Evolutionary conservation across 257 asterid species (phyloP).

Genomic region (Apocynum venetum): DNA sequence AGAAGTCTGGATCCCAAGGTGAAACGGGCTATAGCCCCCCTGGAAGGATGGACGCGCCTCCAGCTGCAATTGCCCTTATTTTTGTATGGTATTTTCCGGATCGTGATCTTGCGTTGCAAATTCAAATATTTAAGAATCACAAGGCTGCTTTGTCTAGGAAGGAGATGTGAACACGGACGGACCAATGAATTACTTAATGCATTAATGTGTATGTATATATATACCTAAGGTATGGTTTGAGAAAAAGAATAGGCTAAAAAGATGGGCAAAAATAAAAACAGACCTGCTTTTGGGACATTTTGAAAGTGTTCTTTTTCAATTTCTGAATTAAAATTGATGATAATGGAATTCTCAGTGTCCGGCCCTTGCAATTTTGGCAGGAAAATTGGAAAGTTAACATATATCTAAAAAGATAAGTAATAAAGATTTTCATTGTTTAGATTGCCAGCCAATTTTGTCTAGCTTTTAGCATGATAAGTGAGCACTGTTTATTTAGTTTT

Average conservation of each 20-base stretch:
- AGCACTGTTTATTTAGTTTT: too few species aligned
- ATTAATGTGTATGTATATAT: too few species aligned
- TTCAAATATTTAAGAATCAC: too few species aligned
- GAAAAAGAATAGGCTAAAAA: not conserved
- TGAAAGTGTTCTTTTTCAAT: not conserved
- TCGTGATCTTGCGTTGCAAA: too few species aligned
- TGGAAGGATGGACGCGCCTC: conserved; percentile 25
- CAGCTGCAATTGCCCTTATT: conserved; percentile 7
- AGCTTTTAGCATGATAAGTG: too few species aligned
- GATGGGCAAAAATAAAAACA: not conserved
- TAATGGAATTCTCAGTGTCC: too few species aligned
- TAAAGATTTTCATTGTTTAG: too few species aligned
- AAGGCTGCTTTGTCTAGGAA: too few species aligned
- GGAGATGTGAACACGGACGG: too few species aligned
- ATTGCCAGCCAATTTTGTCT: too few species aligned
- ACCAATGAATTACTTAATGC: too few species aligned
- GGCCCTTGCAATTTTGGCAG: conserved; percentile 20
- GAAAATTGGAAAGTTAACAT: conserved; percentile 16
- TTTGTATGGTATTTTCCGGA: too few species aligned
- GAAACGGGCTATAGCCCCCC: conserved; percentile 19
- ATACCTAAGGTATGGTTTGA: not conserved
- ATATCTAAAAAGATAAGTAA: conserved; percentile 20
- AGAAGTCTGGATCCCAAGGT: conserved; percentile 19
- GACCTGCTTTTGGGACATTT: not conserved
- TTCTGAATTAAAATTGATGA: not conserved